Percentiles rank a stretch among this genome's conserved stretches.
Conservation (phyloP, 2,329 filamentous ascomycete genomes). For the Albifimbria verrucaria region DNA sequence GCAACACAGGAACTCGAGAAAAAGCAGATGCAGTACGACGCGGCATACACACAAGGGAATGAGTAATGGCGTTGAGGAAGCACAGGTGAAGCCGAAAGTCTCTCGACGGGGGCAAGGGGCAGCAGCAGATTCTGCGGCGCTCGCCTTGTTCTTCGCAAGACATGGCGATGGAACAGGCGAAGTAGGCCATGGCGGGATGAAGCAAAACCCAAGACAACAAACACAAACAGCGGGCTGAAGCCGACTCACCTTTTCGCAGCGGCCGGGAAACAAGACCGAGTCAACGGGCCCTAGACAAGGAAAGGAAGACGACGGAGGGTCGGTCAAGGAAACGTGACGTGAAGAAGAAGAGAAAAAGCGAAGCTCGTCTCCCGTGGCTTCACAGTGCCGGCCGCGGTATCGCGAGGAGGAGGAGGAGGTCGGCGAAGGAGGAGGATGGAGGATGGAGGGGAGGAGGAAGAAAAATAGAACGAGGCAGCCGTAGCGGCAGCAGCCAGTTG, state of each 20-base stretch:
- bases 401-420: not conserved
- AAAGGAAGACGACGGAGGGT: not conserved
- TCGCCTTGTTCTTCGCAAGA: too few species aligned
- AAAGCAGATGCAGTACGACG: not conserved
- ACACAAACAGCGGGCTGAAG: not conserved
- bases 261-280: too few species aligned
- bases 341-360: not conserved
- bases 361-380: not conserved
- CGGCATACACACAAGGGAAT: not conserved
- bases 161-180: not conserved
- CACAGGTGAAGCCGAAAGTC: not conserved
- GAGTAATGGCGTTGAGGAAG: not conserved
- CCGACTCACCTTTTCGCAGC: not conserved
- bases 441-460: conserved; percentile 1
- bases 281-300: too few species aligned
- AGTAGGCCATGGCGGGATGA: not conserved
- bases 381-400: not conserved
- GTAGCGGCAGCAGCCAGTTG: too few species aligned
- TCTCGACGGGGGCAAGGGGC: too few species aligned
- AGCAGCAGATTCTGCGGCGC: too few species aligned
- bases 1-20: not conserved
- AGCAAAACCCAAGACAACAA: not conserved
- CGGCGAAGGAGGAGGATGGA: not conserved
- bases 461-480: not conserved
- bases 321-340: too few species aligned